These are phyloP conservation scores for Ophiostoma ulmi DNA, from an alignment of 2,329 filamentous ascomycete genomes.

Conservation along the genomic window DNA sequence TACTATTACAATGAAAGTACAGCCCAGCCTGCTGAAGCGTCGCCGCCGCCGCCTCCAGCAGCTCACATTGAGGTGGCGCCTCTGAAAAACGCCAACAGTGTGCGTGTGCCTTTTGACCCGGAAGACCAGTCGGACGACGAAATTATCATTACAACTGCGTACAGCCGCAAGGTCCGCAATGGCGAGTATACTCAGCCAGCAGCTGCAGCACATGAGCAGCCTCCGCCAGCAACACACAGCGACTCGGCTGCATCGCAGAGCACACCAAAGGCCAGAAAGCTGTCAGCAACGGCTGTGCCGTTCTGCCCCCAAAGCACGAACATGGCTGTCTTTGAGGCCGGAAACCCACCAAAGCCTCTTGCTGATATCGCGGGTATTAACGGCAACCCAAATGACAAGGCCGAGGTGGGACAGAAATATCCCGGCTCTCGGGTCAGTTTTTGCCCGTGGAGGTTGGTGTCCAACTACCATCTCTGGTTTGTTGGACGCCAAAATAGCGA, in stretches of 20 bases:
- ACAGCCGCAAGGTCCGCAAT: constrained; percentile 7
- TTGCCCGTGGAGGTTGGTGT: constrained; percentile 49
- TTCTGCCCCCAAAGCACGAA: not conserved
- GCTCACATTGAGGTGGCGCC: not conserved
- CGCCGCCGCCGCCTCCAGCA: not conserved
- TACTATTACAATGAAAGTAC: not conserved
- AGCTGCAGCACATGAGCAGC: not conserved
- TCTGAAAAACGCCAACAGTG: constrained; percentile 17
- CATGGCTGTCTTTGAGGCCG: not conserved
- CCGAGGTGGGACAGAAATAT: not conserved
- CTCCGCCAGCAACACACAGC: not conserved
- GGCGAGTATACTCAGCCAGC: not conserved
- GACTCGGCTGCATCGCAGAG: not conserved
- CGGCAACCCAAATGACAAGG: not conserved
- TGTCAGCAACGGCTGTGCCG: not conserved
- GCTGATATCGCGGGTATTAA: not conserved
- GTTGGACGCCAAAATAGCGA: constrained; percentile 50
- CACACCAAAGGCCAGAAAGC: not conserved
- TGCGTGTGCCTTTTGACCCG: constrained; percentile 23
- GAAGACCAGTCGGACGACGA: constrained; percentile 28
- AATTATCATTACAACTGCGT: constrained; percentile 23
- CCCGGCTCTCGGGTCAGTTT: constrained; percentile 30
- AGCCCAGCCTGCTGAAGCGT: not conserved
- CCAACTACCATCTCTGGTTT: constrained; percentile 55
- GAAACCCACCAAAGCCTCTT: not conserved